Base-by-base conservation (phyloP, 2,329 filamentous ascomycete species). In the Alternaria arbusti region DNA sequence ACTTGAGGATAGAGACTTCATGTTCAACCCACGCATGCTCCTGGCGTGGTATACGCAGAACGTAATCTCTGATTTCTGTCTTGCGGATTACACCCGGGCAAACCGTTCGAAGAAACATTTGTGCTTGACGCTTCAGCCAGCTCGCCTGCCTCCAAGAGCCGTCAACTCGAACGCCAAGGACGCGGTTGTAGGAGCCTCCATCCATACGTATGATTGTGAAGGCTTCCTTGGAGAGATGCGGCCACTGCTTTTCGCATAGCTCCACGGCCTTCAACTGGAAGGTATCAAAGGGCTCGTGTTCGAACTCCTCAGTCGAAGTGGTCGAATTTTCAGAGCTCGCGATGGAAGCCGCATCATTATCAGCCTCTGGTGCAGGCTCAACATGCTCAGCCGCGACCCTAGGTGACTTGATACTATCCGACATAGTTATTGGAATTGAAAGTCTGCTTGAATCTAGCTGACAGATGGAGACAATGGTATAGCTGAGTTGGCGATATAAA, bases 131-230 rank as follows among this genome's bases (percentile, higher is more conserved):
- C 46, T 12, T 7, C 0, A 49, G 5, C 46, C 46, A 28, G n/a
- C n/a, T 20, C 1, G 46, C 1, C 1, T 30, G 46, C 0, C 2
- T 0, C 0, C n/a, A 0, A 20, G 25, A 50, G 2, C 46, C n/a
- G 25, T 28, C 25, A 4, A 30, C 11, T 0, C 1, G 25, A 1
- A 50, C 0, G 10, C 2, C 2, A 0, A 50, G 2, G 0, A 50
- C 25, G 12, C 46, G 46, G n/a, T 50, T 50, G 5, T 50, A 28
- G 0, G 46, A 50, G 6, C 46, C 46, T 0, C 46, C 25, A 20
- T 50, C 46, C 25, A 50, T 50, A 8, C n/a, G 25, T 20, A 25
- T 50, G 25, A 30, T 3, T 0, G 25, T 30, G n/a, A 50, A 50
- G n/a, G 25, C 0, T 1, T 50, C 46, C 0, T 30, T 50, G 0